phyloP scores from a whole-genome alignment of 345 rosid genomes.

The Tarenaya hassleriana region DNA sequence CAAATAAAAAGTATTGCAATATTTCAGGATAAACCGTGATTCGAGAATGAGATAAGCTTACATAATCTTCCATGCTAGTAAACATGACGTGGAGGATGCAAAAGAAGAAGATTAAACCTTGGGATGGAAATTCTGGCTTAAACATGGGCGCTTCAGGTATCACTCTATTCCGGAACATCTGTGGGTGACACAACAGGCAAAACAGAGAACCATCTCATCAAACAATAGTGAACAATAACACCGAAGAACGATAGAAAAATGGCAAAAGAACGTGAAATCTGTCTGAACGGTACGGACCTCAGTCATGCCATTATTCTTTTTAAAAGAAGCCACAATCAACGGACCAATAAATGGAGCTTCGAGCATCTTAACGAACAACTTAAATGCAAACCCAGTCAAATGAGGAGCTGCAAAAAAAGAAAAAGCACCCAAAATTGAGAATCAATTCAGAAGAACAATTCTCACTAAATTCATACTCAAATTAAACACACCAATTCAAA shows the following conservation, averaged over 20 bases:
- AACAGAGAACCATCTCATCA: slow-evolving; percentile 2
- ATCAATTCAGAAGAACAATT: neutral
- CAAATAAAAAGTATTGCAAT: slow-evolving; percentile 16
- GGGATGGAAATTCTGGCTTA: slow-evolving; percentile 78
- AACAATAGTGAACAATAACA: neutral
- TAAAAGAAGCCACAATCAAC: slow-evolving; percentile 39
- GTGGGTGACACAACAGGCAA: slow-evolving; percentile 20
- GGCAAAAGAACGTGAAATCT: neutral
- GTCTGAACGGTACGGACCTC: slow-evolving; percentile 37
- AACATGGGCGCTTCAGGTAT: slow-evolving; percentile 87
- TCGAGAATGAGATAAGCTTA: neutral
- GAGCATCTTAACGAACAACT: slow-evolving; percentile 46
- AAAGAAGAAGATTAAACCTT: slow-evolving; percentile 38
- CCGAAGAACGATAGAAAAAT: neutral
- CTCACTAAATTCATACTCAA: slow-evolving; percentile 1
- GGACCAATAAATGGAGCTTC: slow-evolving; percentile 67
- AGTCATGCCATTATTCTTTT: slow-evolving; percentile 52
- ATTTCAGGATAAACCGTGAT: neutral
- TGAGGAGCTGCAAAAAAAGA: slow-evolving; percentile 55
- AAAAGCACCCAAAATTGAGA: neutral
- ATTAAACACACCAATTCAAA: neutral
- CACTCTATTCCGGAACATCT: slow-evolving; percentile 57
- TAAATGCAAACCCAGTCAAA: slow-evolving; percentile 56
- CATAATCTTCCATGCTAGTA: neutral
- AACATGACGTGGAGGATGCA: slow-evolving; percentile 6